phyloP scores from a whole-genome alignment of 495 filamentous ascomycete genomes.

The Astrothelium macrocarpum region DNA sequence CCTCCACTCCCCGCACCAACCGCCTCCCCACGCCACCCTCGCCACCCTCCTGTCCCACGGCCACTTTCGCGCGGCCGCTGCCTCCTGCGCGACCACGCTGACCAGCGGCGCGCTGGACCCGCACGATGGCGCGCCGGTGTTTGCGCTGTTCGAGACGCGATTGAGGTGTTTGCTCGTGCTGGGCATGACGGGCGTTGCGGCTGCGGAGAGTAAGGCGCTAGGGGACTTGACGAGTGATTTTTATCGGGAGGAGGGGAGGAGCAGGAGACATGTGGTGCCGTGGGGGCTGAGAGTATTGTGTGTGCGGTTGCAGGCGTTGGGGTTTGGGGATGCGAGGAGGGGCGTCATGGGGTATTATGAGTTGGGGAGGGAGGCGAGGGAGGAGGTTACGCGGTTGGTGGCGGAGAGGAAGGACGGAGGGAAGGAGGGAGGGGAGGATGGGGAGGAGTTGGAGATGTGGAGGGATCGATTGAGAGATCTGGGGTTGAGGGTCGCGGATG shows the following conservation, averaged over 20 bases:
- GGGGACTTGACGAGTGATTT: constrained; percentile 64
- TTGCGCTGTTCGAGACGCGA: constrained; percentile 70
- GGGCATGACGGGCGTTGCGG: constrained; percentile 58
- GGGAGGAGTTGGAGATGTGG: constrained; percentile 51
- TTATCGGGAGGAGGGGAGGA: constrained; percentile 46
- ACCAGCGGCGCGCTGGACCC: constrained; percentile 42
- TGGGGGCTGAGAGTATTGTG: constrained; percentile 80
- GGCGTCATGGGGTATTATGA: constrained; percentile 86
- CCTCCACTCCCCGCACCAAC: constrained; percentile 32
- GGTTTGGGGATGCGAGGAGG: constrained; percentile 66
- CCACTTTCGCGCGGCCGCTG: constrained; percentile 65
- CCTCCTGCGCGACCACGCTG: constrained; percentile 60
- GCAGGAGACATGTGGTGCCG: constrained; percentile 43
- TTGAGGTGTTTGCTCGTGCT: constrained; percentile 72
- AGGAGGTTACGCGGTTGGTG: constrained; percentile 32
- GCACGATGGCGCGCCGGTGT: constrained; percentile 54
- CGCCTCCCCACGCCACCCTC: constrained; percentile 40
- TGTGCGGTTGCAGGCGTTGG: constrained; percentile 73
- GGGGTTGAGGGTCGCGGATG: constrained; percentile 67
- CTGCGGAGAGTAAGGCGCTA: constrained; percentile 74
- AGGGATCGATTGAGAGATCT: constrained; percentile 57
- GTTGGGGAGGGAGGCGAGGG: constrained; percentile 64
- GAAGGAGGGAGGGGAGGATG: constrained; percentile 5
- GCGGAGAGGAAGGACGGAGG: constrained; percentile 31
- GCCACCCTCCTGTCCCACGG: constrained; percentile 45